These are phyloP conservation scores for Pugionium dolabratum DNA, from an alignment of 345 rosid genomes.

Conservation along the genomic window DNA sequence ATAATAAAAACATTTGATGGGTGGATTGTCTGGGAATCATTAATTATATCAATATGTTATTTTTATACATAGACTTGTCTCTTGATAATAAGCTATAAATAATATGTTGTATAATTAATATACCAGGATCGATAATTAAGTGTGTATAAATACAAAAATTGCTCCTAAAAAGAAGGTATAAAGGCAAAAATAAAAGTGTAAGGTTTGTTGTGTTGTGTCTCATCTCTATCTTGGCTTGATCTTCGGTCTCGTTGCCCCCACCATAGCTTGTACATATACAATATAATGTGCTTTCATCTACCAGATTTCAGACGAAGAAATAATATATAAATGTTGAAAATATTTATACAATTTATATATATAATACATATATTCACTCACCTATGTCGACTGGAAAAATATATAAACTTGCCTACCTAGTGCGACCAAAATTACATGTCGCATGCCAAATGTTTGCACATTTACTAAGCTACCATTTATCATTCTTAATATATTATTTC, in stretches of 20 bases:
- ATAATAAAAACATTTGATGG: conserved; percentile 1
- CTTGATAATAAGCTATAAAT: not conserved
- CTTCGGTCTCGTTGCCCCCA: conserved; percentile 54
- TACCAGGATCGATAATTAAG: not conserved
- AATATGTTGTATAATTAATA: no score
- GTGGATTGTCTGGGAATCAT: conserved; percentile 5
- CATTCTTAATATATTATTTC: no score
- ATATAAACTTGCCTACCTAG: no score
- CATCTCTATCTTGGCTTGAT: conserved; percentile 42
- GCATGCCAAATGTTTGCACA: no score
- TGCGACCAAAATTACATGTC: no score
- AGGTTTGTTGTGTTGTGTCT: conserved; percentile 65
- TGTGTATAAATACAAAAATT: conserved; percentile 38
- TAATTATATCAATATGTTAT: not conserved
- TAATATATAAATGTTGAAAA: not conserved
- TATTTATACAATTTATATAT: no score
- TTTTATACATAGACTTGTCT: not conserved
- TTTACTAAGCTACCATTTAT: no score
- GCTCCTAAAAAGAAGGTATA: conserved; percentile 55
- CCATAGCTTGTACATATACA: conserved; percentile 41
- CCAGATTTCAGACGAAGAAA: conserved; percentile 21
- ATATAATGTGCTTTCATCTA: conserved; percentile 31
- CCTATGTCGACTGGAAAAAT: no score
- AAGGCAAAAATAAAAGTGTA: conserved; percentile 50
- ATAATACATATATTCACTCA: not conserved